Conservation (phyloP, 768 basidiomycete species). For the Hygrocybe punicea region DNA sequence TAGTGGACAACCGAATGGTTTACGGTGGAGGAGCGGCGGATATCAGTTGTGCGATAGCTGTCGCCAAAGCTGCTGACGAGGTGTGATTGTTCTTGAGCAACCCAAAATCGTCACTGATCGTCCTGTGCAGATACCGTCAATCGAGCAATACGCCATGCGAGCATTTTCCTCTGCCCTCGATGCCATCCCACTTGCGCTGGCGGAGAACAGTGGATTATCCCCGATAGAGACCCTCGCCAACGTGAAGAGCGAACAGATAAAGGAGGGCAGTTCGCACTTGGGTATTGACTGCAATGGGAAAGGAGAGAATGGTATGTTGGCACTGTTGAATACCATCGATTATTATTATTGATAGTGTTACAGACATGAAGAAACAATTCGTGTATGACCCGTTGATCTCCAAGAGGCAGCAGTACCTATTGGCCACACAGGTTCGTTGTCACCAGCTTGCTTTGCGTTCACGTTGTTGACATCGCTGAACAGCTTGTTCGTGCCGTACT, state of each 20-base stretch:
- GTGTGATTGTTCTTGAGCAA: slow-evolving; percentile 36
- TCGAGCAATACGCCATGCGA: slow-evolving; percentile 99
- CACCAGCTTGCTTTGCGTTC: slow-evolving; percentile 1
- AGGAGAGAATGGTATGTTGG: slow-evolving; percentile 71
- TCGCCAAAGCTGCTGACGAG: slow-evolving; percentile 92
- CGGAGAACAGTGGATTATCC: slow-evolving; percentile 94
- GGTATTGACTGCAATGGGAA: slow-evolving; percentile 91
- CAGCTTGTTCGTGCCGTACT: slow-evolving; percentile 82
- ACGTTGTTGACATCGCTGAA: slow-evolving; percentile 9
- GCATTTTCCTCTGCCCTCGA: slow-evolving; percentile 97
- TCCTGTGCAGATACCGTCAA: slow-evolving; percentile 72
- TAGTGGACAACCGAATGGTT: slow-evolving; percentile 93
- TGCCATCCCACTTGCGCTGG: slow-evolving; percentile 90
- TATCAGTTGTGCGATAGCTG: slow-evolving; percentile 91
- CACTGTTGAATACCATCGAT: background rate
- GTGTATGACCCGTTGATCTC: slow-evolving; percentile 97
- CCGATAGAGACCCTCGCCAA: slow-evolving; percentile 97
- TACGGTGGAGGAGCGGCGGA: slow-evolving; percentile 99
- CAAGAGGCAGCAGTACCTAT: slow-evolving; percentile 92
- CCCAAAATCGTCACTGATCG: slow-evolving; percentile 1
- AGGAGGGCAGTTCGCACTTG: slow-evolving; percentile 76
- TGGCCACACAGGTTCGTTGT: slow-evolving; percentile 86
- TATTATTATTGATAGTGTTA: slow-evolving; percentile 1
- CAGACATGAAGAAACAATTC: slow-evolving; percentile 97
- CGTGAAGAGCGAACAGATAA: slow-evolving; percentile 89